A percentile compares a stretch with the other conserved stretches of the same genome.
Conservation (phyloP, 2,329 filamentous ascomycete species). For the Ophiosphaerella korrae region DNA sequence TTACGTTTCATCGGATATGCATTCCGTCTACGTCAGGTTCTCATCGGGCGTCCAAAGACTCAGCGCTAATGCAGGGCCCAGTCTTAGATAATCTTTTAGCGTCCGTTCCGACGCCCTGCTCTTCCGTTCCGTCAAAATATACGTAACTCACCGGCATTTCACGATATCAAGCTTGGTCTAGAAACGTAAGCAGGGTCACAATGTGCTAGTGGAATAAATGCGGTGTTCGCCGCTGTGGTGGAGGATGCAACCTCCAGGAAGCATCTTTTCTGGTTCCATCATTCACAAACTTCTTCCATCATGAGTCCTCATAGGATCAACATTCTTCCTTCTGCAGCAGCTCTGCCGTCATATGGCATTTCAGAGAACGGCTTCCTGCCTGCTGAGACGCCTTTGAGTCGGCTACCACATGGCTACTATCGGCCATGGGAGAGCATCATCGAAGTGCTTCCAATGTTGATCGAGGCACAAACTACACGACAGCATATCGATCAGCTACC, state of each 20-base stretch:
- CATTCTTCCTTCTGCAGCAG: conserved; percentile 26
- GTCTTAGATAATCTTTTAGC: not conserved
- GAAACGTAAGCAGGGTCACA: conserved; percentile 1
- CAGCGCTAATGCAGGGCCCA: not conserved
- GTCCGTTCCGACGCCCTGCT: not conserved
- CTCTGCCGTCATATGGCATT: conserved; percentile 75
- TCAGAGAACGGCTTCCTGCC: conserved; percentile 82
- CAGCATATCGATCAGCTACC: conserved; percentile 74
- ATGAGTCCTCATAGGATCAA: conserved; percentile 39
- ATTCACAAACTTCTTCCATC: conserved; percentile 4
- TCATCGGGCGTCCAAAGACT: no score
- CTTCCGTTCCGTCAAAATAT: not conserved
- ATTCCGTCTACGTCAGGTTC: no score
- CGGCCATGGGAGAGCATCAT: conserved; percentile 84
- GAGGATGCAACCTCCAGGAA: conserved; percentile 7
- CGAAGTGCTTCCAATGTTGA: conserved; percentile 74
- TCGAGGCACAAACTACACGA: conserved; percentile 75
- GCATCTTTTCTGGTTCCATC: not conserved
- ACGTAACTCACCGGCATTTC: no score
- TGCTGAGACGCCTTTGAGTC: conserved; percentile 70
- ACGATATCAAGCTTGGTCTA: no score
- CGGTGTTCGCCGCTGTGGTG: conserved; percentile 17
- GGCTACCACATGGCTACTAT: conserved; percentile 81
- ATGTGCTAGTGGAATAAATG: conserved; percentile 16
- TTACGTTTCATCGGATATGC: no score